Evolutionary conservation across 345 rosid species (phyloP), one percentile per base, ranked within the genome.

Genomic region (Bruguiera parviflora): DNA sequence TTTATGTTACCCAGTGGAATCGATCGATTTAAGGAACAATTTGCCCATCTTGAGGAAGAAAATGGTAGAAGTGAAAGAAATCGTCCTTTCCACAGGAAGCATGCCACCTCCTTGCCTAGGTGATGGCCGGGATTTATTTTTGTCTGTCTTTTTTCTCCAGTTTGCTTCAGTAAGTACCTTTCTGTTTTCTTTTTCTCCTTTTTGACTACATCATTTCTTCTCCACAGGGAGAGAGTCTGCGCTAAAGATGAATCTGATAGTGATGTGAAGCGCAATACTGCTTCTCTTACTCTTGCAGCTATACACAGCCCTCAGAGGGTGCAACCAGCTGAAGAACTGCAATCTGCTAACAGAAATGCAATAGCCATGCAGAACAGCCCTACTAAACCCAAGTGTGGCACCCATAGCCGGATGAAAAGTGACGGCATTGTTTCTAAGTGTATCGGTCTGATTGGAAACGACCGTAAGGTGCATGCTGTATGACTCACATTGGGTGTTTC

Each of bases 71-170:
- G 77, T 70, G 90, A 79, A 67, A 84, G 79, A 69, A 76, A 61
- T 39, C 82, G 81, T 63, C 85, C 86, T 25, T 77, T 73, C 15
- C 92, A 82, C 66, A 84, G 97, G 80, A 91, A 88, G 69, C 88
- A 91, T 75, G 83, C 80, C 46, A 77, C 74, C 51, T 93, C 98
- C 65, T 83, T 89, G 80, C 98, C 98, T 1, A 91, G 97, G 98
- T 91, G 53, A 75, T 68, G 70, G 63, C 29, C 39, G 10, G 37
- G 49, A 29, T 53, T 52, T 19, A 5, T 9, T 16, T 53, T 28
- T 21, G 20, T 37, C 51, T 16, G 5, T 22, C 39, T 8, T 28
- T 46, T 60, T 58, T 27, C 61, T 31, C 32, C 33, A 46, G 16
- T 53, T 39, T 47, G 19, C 33, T 22, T 22, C 25, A 3, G 1